phyloP scores from a whole-genome alignment of 1,139 yeast species.

The Taphrina flavorubra region DNA sequence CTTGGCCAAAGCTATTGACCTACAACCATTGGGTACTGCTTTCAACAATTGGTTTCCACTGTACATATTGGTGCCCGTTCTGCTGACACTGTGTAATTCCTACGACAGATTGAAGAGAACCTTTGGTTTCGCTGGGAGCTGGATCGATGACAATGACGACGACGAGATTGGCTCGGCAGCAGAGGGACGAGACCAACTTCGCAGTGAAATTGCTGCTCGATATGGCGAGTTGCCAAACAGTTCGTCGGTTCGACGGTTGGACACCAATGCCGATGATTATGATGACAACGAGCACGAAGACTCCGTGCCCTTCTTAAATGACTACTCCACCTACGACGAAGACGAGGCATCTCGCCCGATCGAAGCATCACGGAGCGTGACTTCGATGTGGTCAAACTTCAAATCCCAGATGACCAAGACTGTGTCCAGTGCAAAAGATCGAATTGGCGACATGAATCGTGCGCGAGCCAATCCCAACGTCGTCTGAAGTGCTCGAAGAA shows the following conservation, averaged over 20 bases:
- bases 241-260: neutral
- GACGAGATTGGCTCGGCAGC: slow-evolving; percentile 19
- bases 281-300: neutral
- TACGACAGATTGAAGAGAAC: slow-evolving; percentile 13
- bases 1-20: slow-evolving; percentile 74
- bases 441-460: neutral
- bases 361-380: neutral
- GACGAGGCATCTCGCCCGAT: neutral
- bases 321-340: slow-evolving; percentile 7
- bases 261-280: neutral
- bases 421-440: slow-evolving; percentile 1
- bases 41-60: slow-evolving; percentile 79
- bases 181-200: slow-evolving; percentile 11
- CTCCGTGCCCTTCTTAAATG: neutral
- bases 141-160: slow-evolving; percentile 22
- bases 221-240: slow-evolving; percentile 20
- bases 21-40: slow-evolving; percentile 74
- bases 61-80: slow-evolving; percentile 69
- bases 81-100: slow-evolving; percentile 63
- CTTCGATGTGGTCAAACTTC: neutral
- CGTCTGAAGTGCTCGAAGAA: neutral
- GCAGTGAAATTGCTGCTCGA: slow-evolving; percentile 4
- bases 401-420: neutral
- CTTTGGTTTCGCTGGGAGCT: slow-evolving; percentile 5
- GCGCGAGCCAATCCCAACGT: neutral